A percentile compares a stretch with the other conserved stretches of the same genome.
phyloP scores from a whole-genome alignment of 768 basidiomycete genomes.

The Tephrocybe sp. region DNA sequence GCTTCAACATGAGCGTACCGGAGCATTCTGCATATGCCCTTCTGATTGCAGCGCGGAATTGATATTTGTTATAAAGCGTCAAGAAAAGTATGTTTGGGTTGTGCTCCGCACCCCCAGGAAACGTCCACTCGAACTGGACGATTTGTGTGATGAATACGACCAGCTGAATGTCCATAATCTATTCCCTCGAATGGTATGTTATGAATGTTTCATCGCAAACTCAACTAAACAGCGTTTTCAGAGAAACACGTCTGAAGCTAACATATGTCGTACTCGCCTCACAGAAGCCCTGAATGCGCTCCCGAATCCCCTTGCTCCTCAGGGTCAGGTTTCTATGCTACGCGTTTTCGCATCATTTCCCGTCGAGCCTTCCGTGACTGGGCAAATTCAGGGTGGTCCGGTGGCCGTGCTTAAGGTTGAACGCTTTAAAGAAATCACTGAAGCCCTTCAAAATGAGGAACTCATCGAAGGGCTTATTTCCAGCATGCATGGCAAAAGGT shows the following conservation, averaged over 20 bases:
- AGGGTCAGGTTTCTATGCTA: neutral
- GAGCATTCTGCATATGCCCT: constrained; percentile 4
- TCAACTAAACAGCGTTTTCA: neutral
- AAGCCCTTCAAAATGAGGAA: neutral
- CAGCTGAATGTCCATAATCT: neutral
- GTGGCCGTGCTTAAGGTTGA: neutral
- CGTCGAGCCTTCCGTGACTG: neutral
- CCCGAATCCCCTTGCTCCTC: neutral
- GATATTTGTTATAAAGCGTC: neutral
- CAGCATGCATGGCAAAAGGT: constrained; percentile 3
- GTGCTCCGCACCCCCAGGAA: neutral
- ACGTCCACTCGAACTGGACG: neutral
- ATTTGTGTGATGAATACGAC: neutral
- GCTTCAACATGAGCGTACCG: neutral
- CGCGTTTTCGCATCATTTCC: constrained; percentile 1
- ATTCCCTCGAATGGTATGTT: neutral
- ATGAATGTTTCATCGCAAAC: neutral
- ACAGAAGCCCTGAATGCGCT: neutral
- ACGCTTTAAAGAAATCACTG: neutral
- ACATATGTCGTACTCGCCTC: neutral
- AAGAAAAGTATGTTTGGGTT: neutral
- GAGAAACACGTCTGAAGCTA: neutral
- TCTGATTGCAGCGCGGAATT: neutral
- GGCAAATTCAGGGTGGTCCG: neutral
- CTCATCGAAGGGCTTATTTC: constrained; percentile 4